Conservation (phyloP, 306 rosid species). For the Castanospermum australe region DNA sequence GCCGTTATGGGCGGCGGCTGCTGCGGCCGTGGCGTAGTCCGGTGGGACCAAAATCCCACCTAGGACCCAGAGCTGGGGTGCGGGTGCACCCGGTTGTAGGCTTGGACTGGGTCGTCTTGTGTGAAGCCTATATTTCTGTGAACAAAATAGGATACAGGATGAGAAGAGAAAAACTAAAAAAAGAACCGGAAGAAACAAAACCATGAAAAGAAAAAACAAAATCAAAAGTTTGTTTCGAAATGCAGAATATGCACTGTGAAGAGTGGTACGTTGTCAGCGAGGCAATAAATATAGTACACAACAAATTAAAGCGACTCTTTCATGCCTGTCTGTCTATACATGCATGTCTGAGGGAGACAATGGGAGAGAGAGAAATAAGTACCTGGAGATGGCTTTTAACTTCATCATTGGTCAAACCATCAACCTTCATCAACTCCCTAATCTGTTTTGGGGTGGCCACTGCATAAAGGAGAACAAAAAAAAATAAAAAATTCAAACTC, state of each 20-base stretch:
- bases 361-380: slow-evolving; percentile 17
- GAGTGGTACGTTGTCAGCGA: slow-evolving; percentile 32
- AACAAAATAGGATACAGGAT: background rate
- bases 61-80: slow-evolving; percentile 78
- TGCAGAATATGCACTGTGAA: slow-evolving; percentile 26
- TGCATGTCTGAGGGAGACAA: background rate
- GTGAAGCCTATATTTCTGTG: slow-evolving; percentile 95
- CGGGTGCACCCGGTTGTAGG: slow-evolving; percentile 71
- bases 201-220: background rate
- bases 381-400: slow-evolving; percentile 99
- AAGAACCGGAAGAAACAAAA: too few species aligned
- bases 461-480: too few species aligned
- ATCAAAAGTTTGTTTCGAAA: background rate
- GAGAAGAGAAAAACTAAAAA: too few species aligned
- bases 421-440: slow-evolving; percentile 98
- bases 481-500: too few species aligned
- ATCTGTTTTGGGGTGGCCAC: slow-evolving; percentile 99
- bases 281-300: background rate
- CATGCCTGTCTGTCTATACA: slow-evolving; percentile 12
- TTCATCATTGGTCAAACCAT: slow-evolving; percentile 99
- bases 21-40: slow-evolving; percentile 70
- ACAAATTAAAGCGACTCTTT: slow-evolving; percentile 25
- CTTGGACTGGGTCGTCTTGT: slow-evolving; percentile 93
- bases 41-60: slow-evolving; percentile 98
- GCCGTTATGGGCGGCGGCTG: slow-evolving; percentile 55